Evolutionary conservation across 257 asterid species (phyloP).

Genomic region (Fraxinus americana): DNA sequence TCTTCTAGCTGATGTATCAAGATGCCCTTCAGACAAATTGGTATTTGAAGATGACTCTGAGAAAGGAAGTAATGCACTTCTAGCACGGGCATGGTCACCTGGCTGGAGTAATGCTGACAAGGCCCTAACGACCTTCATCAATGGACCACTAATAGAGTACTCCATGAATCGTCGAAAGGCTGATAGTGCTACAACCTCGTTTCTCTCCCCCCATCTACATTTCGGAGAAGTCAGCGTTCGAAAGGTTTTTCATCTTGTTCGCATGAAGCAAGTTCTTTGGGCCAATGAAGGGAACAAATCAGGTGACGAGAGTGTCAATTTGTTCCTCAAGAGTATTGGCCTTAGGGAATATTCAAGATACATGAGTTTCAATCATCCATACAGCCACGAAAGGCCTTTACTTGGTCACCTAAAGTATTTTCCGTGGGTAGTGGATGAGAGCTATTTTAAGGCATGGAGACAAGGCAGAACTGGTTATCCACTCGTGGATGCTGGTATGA

Average conservation of each 20-base stretch:
- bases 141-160: slow-evolving; percentile 81
- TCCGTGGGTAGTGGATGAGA: slow-evolving; percentile 90
- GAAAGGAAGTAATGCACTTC: slow-evolving; percentile 93
- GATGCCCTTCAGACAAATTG: slow-evolving; percentile 56
- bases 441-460: slow-evolving; percentile 87
- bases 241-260: slow-evolving; percentile 81
- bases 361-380: slow-evolving; percentile 93
- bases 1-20: slow-evolving; percentile 63
- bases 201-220: slow-evolving; percentile 91
- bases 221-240: slow-evolving; percentile 92
- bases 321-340: slow-evolving; percentile 89
- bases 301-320: slow-evolving; percentile 88
- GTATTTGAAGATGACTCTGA: slow-evolving; percentile 85
- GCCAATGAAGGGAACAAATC: slow-evolving; percentile 84
- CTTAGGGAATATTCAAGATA: slow-evolving; percentile 90
- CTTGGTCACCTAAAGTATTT: slow-evolving; percentile 76
- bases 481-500: slow-evolving; percentile 95
- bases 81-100: slow-evolving; percentile 92
- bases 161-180: slow-evolving; percentile 86
- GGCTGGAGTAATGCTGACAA: slow-evolving; percentile 96
- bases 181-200: slow-evolving; percentile 90
- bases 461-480: slow-evolving; percentile 97
- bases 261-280: slow-evolving; percentile 86
- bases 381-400: slow-evolving; percentile 88
- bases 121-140: slow-evolving; percentile 72